Evolutionary conservation across 495 filamentous ascomycete genomes (phyloP).

Genomic region (Aspergillus saccharolyticus): DNA sequence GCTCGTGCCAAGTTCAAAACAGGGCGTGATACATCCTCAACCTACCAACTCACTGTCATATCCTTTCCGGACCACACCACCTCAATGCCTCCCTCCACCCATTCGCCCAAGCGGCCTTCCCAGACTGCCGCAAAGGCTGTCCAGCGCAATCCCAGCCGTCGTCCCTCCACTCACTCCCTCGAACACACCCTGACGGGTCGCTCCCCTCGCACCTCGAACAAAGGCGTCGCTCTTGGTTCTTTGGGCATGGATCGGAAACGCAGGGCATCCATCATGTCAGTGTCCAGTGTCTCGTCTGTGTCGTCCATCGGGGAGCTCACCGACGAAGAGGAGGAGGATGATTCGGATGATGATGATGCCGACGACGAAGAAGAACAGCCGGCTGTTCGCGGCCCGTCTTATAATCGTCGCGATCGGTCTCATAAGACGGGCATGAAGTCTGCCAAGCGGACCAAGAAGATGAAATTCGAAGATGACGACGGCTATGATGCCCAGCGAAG

Average conservation of each 20-base stretch:
- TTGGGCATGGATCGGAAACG: slow-evolving; percentile 31
- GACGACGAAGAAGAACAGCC: slow-evolving; percentile 50
- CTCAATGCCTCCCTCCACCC: slow-evolving; percentile 27
- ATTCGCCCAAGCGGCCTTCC: slow-evolving; percentile 30
- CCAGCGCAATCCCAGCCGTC: slow-evolving; percentile 23
- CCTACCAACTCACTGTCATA: slow-evolving; percentile 5
- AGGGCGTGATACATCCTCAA: slow-evolving; percentile 1
- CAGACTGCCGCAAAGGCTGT: slow-evolving; percentile 26
- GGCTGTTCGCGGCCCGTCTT: slow-evolving; percentile 50
- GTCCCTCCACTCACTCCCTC: slow-evolving; percentile 7
- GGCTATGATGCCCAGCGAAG: slow-evolving; percentile 52
- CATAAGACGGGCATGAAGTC: slow-evolving; percentile 44
- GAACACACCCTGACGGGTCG: slow-evolving; percentile 21
- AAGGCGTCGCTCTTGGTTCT: slow-evolving; percentile 19
- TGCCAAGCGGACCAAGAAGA: slow-evolving; percentile 31
- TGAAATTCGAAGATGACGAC: slow-evolving; percentile 58
- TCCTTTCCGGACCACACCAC: slow-evolving; percentile 7
- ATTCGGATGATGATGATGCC: slow-evolving; percentile 41
- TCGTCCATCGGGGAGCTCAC: slow-evolving; percentile 37
- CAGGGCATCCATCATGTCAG: slow-evolving; percentile 33
- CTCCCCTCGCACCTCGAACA: slow-evolving; percentile 26
- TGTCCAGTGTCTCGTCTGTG: slow-evolving; percentile 42
- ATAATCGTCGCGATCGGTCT: slow-evolving; percentile 32
- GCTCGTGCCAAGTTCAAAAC: slow-evolving; percentile 1
- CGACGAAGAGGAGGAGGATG: slow-evolving; percentile 37